These are phyloP conservation scores for Aspergillus oerlinghausenensis DNA, from an alignment of 2,329 filamentous ascomycete genomes.

Conservation along the genomic window DNA sequence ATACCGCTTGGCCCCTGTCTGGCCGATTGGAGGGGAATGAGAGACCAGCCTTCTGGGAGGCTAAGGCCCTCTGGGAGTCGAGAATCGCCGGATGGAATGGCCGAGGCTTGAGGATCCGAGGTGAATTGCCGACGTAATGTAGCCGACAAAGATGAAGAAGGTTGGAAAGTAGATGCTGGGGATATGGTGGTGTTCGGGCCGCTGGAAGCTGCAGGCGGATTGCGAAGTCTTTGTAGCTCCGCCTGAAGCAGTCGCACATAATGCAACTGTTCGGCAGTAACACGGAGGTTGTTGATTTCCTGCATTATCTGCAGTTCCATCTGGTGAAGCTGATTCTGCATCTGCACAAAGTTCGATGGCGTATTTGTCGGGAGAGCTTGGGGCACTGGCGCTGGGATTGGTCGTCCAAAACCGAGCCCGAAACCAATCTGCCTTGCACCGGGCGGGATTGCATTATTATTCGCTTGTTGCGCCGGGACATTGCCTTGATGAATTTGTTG, in stretches of 20 bases:
- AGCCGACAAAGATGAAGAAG: constrained; percentile 15
- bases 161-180: constrained; percentile 13
- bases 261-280: constrained; percentile 63
- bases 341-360: constrained; percentile 25
- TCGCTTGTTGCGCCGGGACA: constrained; percentile 33
- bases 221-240: constrained; percentile 64
- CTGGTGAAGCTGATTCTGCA: constrained; percentile 59
- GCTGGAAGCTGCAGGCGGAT: constrained; percentile 34
- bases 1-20: constrained; percentile 6
- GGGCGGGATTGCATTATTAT: constrained; percentile 27
- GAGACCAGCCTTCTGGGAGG: constrained; percentile 48
- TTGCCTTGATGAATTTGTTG: constrained; percentile 56
- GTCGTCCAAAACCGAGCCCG: constrained; percentile 39
- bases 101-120: constrained; percentile 24
- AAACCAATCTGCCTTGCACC: constrained; percentile 38
- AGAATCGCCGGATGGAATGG: constrained; percentile 40
- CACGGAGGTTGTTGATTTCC: constrained; percentile 60
- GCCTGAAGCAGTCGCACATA: constrained; percentile 62
- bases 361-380: constrained; percentile 13
- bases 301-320: constrained; percentile 66
- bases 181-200: constrained; percentile 3
- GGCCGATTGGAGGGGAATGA: constrained; percentile 26
- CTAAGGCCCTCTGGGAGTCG: constrained; percentile 48
- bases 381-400: constrained; percentile 17
- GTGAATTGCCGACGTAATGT: constrained; percentile 27